A percentile compares a stretch with the other conserved stretches of the same genome.
These are phyloP conservation scores for Saturnispora galanensis DNA, from an alignment of 805 yeast genomes.

Conservation along the genomic window DNA sequence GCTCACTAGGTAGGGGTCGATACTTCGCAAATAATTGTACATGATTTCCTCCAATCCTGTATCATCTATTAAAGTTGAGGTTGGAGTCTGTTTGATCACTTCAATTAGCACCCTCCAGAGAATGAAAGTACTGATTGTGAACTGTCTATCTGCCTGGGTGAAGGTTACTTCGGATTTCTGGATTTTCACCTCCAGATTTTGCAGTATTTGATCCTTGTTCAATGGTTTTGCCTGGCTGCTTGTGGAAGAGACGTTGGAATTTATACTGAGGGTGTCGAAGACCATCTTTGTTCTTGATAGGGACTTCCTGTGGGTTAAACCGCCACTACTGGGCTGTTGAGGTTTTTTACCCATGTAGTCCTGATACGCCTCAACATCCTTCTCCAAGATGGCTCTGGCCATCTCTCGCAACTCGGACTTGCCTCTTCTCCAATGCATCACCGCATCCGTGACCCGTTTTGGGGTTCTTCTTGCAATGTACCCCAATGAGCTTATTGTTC, in stretches of 20 bases:
- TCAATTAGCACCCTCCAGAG: constrained; percentile 88
- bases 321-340: neutral
- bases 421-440: constrained; percentile 95
- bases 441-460: constrained; percentile 92
- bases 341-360: constrained; percentile 8
- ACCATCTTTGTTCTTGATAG: constrained; percentile 15
- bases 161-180: constrained; percentile 52
- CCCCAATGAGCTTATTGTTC: constrained; percentile 77
- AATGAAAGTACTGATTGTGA: constrained; percentile 77
- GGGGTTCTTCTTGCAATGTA: constrained; percentile 85
- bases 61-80: constrained; percentile 65
- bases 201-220: constrained; percentile 8
- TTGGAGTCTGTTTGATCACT: constrained; percentile 79
- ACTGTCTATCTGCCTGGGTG: constrained; percentile 77
- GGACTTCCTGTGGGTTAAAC: constrained; percentile 17
- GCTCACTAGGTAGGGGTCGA: constrained; percentile 66
- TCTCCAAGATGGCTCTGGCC: constrained; percentile 46
- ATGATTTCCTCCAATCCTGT: constrained; percentile 86
- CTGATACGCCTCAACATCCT: constrained; percentile 22
- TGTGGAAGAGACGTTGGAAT: neutral
- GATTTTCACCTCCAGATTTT: constrained; percentile 20
- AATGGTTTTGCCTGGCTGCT: neutral
- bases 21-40: constrained; percentile 76
- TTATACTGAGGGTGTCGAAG: neutral
- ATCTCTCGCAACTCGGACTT: constrained; percentile 77